phyloP scores from a whole-genome alignment of 805 yeast species.

The Myxozyma lipomycoides region DNA sequence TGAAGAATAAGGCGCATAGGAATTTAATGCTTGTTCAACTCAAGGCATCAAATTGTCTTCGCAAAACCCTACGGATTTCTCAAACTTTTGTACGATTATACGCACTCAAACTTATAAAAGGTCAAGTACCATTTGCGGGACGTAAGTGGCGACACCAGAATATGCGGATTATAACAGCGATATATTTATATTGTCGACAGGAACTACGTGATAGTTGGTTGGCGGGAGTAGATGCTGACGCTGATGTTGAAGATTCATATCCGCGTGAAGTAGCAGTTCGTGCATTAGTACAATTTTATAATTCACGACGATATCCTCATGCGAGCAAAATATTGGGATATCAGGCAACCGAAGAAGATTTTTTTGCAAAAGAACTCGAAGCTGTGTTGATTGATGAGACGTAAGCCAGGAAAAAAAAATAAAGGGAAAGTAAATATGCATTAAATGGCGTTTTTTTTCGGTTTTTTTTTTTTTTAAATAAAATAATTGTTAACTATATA shows the following conservation, averaged over 20 bases:
- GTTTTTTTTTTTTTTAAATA: no score
- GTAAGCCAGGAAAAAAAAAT: no score
- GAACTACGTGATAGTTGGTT: slow-evolving; percentile 83
- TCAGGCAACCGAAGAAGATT: slow-evolving; percentile 33
- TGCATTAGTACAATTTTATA: slow-evolving; percentile 72
- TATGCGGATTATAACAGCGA: slow-evolving; percentile 88
- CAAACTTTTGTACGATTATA: slow-evolving; percentile 63
- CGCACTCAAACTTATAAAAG: slow-evolving; percentile 67
- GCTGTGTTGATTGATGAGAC: slow-evolving; percentile 16
- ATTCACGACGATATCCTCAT: slow-evolving; percentile 52
- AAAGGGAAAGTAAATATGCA: no score
- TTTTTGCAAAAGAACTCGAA: slow-evolving; percentile 40
- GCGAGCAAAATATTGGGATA: slow-evolving; percentile 59
- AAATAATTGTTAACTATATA: no score
- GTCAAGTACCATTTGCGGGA: slow-evolving; percentile 84
- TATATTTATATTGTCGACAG: slow-evolving; percentile 69
- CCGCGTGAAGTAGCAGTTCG: slow-evolving; percentile 84
- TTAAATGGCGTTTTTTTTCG: no score
- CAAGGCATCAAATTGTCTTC: slow-evolving; percentile 39
- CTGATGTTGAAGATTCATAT: slow-evolving; percentile 56
- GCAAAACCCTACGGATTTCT: slow-evolving; percentile 56
- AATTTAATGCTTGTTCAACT: slow-evolving; percentile 48
- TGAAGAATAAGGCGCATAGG: slow-evolving; percentile 70
- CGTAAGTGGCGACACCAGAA: slow-evolving; percentile 87
- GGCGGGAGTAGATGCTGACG: slow-evolving; percentile 69